Evolutionary conservation across 1,139 yeast species (phyloP), one percentile per base, ranked within the genome.

Genomic region (Blastobotrys petasosporus): DNA sequence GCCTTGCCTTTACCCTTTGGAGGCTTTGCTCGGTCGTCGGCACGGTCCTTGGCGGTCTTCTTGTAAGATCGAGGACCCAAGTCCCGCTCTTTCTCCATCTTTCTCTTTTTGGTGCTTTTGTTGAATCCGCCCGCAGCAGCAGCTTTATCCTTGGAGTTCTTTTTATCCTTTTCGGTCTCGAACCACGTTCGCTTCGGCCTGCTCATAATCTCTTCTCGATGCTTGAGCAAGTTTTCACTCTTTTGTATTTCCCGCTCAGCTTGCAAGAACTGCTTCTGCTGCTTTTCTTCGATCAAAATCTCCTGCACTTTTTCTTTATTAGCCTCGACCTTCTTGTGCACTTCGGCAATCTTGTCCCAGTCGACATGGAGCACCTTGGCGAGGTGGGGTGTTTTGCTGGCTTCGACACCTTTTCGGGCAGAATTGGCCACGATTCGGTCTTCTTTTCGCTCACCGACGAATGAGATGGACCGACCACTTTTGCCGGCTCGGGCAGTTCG

Each of bases 401-500:
- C 68, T 35, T 68, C 56, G 12, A 56, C 69, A 44, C 75, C 77
- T 60, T 81, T 84, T 54, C 92, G 80, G 1, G 95, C 95, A 25
- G 81, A 86, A 63, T 85, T 88, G 12, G 92, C 97, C 57, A 94
- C 87, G 37, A 76, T 71, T 68, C 98, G 80, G 56, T 92, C 98
- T 49, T 75, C 77, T 17, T 86, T 73, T 1, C 86, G 74, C 64
- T 92, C 98, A 15, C 97, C 97, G 8, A 94, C 98, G 64, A 92
- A 80, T 3, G 97, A 82, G 39, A 92, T 83, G 40, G 97, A 84
- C 48, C 77, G 77, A 75, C 99, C 99, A 47, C 85, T 87, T 66
- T 97, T 79, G 33, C 98, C 98, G 45, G 97, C 99, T 77, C 99
- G 86, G 9, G 98, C 99, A 47, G 98, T 92, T 76, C 99, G 85